A percentile compares a stretch with the other conserved stretches of the same genome.
phyloP scores from a whole-genome alignment of 768 basidiomycete genomes.

The Xanthoconium stramineum region DNA sequence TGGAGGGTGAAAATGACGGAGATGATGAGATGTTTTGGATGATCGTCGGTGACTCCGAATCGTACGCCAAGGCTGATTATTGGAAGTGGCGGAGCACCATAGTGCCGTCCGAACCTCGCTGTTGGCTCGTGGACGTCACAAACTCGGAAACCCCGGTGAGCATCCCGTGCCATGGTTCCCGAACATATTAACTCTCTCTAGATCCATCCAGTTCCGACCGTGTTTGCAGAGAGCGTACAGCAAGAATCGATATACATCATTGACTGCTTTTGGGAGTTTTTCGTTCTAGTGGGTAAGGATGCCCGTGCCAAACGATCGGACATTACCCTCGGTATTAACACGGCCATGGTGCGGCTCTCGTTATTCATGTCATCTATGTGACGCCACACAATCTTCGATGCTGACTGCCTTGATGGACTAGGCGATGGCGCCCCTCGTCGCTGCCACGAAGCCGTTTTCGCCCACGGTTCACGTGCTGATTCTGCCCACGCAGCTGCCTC shows the following conservation, averaged over 20 bases:
- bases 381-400: neutral
- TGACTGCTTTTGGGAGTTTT: slow-evolving; percentile 79
- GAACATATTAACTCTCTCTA: slow-evolving; percentile 24
- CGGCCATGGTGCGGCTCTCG: slow-evolving; percentile 47
- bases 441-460: slow-evolving; percentile 57
- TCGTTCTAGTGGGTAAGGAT: slow-evolving; percentile 64
- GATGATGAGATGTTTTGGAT: slow-evolving; percentile 85
- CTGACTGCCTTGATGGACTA: slow-evolving; percentile 24
- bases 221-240: slow-evolving; percentile 38
- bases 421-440: slow-evolving; percentile 53
- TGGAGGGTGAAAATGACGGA: slow-evolving; percentile 59
- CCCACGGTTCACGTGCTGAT: slow-evolving; percentile 74
- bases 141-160: slow-evolving; percentile 41
- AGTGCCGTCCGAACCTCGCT: slow-evolving; percentile 42
- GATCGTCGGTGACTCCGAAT: slow-evolving; percentile 67
- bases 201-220: slow-evolving; percentile 45
- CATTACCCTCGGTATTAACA: slow-evolving; percentile 58
- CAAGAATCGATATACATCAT: slow-evolving; percentile 57
- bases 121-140: slow-evolving; percentile 56
- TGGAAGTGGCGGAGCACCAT: slow-evolving; percentile 67
- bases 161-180: neutral
- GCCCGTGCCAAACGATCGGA: slow-evolving; percentile 59
- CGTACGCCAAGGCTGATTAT: slow-evolving; percentile 74
- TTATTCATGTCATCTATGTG: neutral
- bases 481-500: slow-evolving; percentile 70